These are phyloP conservation scores for Castanospermum australe DNA, from an alignment of 306 rosid genomes.

Conservation along the genomic window DNA sequence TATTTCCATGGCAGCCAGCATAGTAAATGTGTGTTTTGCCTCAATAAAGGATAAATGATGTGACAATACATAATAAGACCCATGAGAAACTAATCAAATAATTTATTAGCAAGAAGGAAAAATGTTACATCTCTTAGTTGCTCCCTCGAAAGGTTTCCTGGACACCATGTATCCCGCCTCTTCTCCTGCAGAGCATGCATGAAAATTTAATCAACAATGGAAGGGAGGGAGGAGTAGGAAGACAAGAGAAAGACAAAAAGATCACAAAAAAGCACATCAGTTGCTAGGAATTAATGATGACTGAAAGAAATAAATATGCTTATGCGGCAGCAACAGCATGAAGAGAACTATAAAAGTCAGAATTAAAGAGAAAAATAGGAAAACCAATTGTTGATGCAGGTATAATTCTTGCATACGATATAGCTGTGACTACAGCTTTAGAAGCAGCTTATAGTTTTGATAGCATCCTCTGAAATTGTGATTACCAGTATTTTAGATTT, in stretches of 20 bases:
- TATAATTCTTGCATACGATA: background rate
- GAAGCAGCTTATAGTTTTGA: constrained; percentile 10
- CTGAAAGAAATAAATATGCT: constrained; percentile 8
- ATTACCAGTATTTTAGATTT: background rate
- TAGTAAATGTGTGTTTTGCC: background rate
- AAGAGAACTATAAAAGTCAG: background rate
- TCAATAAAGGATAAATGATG: constrained; percentile 3
- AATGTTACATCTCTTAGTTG: constrained; percentile 52
- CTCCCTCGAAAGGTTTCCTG: constrained; percentile 59
- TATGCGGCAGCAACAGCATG: background rate
- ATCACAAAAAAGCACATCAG: constrained; percentile 4
- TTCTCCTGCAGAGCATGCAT: constrained; percentile 65
- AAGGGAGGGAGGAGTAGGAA: background rate
- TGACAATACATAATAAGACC: background rate
- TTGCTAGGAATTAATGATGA: background rate
- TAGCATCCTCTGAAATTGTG: background rate
- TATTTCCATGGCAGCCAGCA: background rate
- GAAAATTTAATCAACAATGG: constrained; percentile 33
- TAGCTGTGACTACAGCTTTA: background rate
- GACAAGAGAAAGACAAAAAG: background rate
- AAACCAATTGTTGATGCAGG: constrained; percentile 1
- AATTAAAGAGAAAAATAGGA: background rate
- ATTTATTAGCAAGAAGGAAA: constrained; percentile 22
- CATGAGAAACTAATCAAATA: constrained; percentile 7
- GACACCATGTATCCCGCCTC: constrained; percentile 97